Conservation (phyloP, 2,329 filamentous ascomycete species). For the Alternaria arborescens region DNA sequence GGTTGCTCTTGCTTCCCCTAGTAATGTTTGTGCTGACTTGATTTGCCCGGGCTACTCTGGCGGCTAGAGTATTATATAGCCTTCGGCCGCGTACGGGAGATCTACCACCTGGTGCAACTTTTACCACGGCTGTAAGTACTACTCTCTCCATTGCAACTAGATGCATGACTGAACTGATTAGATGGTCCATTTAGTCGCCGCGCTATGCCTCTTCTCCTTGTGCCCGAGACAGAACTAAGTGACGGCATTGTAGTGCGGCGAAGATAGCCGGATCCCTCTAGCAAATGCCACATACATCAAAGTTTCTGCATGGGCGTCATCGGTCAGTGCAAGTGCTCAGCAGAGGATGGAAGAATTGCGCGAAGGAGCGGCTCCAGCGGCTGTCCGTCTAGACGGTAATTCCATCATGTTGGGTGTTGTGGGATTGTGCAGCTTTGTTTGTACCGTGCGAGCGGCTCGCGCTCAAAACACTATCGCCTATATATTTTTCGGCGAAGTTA, state of each 20-base stretch:
- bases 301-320: conserved; percentile 3
- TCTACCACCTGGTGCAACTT: conserved; percentile 23
- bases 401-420: not conserved
- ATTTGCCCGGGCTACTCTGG: conserved; percentile 16
- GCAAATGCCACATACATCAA: not conserved
- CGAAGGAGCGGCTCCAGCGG: conserved; percentile 1
- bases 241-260: conserved; percentile 19
- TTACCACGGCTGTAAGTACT: conserved; percentile 5
- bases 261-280: not conserved
- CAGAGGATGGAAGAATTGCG: conserved; percentile 1
- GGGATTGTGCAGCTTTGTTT: not conserved
- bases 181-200: conserved; percentile 1
- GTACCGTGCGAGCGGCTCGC: conserved; percentile 7
- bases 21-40: not conserved
- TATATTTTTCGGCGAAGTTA: not conserved
- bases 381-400: not conserved
- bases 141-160: not conserved
- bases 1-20: not conserved
- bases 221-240: conserved; percentile 16
- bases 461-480: not conserved
- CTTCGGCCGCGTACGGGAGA: conserved; percentile 30
- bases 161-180: not conserved
- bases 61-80: conserved; percentile 13
- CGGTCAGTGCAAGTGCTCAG: not conserved
- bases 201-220: conserved; percentile 6